phyloP scores from a whole-genome alignment of 129 eudicot genomes.

The Lactuca sativa region DNA sequence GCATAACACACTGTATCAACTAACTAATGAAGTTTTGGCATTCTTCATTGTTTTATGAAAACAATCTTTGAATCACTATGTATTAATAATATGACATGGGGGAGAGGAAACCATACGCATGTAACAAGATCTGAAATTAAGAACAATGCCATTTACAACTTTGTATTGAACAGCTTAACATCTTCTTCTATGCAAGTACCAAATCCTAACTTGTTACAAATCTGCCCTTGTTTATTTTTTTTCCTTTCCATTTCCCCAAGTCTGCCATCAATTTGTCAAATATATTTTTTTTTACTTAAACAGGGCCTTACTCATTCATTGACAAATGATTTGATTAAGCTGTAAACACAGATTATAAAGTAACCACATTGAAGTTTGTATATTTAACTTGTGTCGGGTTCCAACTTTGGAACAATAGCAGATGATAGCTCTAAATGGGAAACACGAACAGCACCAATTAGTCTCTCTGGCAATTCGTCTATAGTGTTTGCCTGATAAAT shows the following conservation, averaged over 20 bases:
- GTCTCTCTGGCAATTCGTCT: slow-evolving; percentile 90
- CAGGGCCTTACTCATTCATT: background rate
- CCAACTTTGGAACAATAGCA: slow-evolving; percentile 77
- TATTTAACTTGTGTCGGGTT: slow-evolving; percentile 32
- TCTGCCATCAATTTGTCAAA: no score
- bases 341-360: background rate
- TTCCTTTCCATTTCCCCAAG: no score
- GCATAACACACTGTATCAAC: background rate
- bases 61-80: no score
- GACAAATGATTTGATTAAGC: slow-evolving; percentile 11
- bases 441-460: slow-evolving; percentile 88
- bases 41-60: no score
- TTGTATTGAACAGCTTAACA: no score
- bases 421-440: slow-evolving; percentile 86
- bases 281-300: background rate
- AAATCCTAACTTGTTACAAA: no score
- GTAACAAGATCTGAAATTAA: no score
- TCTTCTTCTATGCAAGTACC: no score
- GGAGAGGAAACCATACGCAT: background rate
- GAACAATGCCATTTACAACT: no score
- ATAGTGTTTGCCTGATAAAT: slow-evolving; percentile 73
- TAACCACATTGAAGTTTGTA: slow-evolving; percentile 6
- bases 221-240: no score
- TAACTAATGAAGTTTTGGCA: background rate
- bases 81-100: background rate